These are phyloP conservation scores for Botrytis medusae DNA, from an alignment of 2,329 filamentous ascomycete genomes.

Conservation along the genomic window DNA sequence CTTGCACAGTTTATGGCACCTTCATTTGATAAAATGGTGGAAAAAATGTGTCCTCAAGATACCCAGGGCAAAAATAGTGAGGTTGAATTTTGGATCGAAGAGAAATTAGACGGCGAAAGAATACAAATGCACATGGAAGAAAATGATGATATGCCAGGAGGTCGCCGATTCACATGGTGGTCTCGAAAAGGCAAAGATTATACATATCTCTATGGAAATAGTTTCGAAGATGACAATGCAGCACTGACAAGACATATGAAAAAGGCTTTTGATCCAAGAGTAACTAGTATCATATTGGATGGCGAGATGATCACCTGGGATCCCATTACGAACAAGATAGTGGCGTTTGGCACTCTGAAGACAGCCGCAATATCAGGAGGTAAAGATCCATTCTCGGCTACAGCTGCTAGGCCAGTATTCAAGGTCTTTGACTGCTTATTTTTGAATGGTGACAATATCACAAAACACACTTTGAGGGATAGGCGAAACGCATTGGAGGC, in stretches of 20 bases:
- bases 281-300: slow-evolving; percentile 86
- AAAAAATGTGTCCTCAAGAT: slow-evolving; percentile 51
- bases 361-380: slow-evolving; percentile 81
- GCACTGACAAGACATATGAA: slow-evolving; percentile 78
- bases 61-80: slow-evolving; percentile 64
- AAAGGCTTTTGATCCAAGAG: slow-evolving; percentile 72
- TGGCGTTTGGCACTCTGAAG: slow-evolving; percentile 90
- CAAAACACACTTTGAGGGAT: slow-evolving; percentile 79
- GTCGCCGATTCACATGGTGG: slow-evolving; percentile 81
- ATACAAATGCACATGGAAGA: slow-evolving; percentile 94
- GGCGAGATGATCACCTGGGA: slow-evolving; percentile 99
- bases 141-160: slow-evolving; percentile 66
- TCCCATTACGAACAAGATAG: slow-evolving; percentile 76
- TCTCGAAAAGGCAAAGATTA: slow-evolving; percentile 96
- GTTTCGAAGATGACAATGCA: slow-evolving; percentile 70
- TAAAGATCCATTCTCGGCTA: slow-evolving; percentile 62
- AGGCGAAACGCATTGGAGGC: slow-evolving; percentile 72
- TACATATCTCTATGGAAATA: slow-evolving; percentile 84
- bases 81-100: slow-evolving; percentile 89
- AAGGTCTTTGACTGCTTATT: slow-evolving; percentile 90
- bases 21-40: slow-evolving; percentile 76
- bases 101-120: slow-evolving; percentile 94
- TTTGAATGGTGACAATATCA: slow-evolving; percentile 77
- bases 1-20: slow-evolving; percentile 89
- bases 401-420: slow-evolving; percentile 71